phyloP scores from a whole-genome alignment of 192 early-diverging fungal genomes.

The Coemansia biformis region DNA sequence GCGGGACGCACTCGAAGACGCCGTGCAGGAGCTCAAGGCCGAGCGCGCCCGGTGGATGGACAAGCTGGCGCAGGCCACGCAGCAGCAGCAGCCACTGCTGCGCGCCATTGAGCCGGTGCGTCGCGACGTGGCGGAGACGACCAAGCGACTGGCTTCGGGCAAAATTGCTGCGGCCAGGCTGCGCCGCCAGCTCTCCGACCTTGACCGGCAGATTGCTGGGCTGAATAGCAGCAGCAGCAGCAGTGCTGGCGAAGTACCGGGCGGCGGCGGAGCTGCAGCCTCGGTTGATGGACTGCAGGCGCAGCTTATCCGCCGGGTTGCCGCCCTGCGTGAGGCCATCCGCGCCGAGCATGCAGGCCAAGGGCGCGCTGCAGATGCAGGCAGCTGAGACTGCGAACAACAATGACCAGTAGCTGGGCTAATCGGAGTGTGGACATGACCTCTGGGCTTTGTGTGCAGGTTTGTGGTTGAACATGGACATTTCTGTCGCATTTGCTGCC shows the following conservation, averaged over 20 bases:
- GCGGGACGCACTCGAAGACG: conserved; percentile 12
- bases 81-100: conserved; percentile 9
- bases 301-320: conserved; percentile 5
- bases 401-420: too few relatives aligned
- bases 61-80: conserved; percentile 2
- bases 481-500: too few relatives aligned
- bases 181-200: conserved; percentile 7
- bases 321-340: conserved; percentile 7
- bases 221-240: too few relatives aligned
- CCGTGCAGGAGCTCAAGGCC: conserved; percentile 16
- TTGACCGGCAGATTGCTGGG: background rate
- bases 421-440: too few relatives aligned
- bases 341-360: background rate
- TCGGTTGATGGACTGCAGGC: background rate
- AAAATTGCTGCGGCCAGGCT: conserved; percentile 3
- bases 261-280: background rate
- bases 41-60: conserved; percentile 14
- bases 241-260: background rate
- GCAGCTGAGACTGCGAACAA: too few relatives aligned
- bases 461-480: too few relatives aligned
- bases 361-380: too few relatives aligned
- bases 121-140: conserved; percentile 11
- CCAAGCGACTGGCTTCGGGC: conserved; percentile 1
- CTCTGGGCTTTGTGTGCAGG: too few relatives aligned
- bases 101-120: conserved; percentile 11